Conservation (phyloP, 148 eudicot genomes). For the Heliamphora exappendiculata region DNA sequence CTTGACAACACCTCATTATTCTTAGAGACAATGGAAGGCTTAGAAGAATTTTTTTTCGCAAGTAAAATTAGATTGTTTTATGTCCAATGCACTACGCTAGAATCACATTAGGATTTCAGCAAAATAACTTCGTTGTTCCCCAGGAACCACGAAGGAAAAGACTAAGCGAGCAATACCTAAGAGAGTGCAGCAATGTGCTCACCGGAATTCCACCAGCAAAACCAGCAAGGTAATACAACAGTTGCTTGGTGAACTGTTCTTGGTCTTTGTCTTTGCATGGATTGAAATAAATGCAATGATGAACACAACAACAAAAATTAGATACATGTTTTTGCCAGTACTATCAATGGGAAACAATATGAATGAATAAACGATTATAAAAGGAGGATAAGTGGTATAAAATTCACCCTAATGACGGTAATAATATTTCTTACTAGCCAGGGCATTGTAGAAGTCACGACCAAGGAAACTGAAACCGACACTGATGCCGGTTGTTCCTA, state of each 20-base stretch:
- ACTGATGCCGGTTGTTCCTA: conserved; percentile 89
- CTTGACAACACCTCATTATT: not conserved
- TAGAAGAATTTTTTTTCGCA: not conserved
- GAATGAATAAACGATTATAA: not conserved
- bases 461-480: conserved; percentile 93
- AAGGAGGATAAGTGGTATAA: not conserved
- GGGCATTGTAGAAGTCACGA: conserved; percentile 94
- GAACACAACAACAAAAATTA: conserved; percentile 1
- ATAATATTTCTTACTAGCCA: conserved; percentile 52
- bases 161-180: conserved; percentile 62
- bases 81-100: not conserved
- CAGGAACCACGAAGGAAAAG: conserved; percentile 14
- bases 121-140: not conserved
- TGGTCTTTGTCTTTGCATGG: conserved; percentile 71
- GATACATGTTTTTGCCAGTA: not conserved
- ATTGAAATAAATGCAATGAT: not conserved
- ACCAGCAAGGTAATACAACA: conserved; percentile 78
- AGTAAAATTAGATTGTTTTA: not conserved
- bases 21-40: not conserved
- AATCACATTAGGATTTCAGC: not conserved
- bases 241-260: conserved; percentile 85
- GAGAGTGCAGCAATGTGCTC: conserved; percentile 80
- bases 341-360: not conserved
- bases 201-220: conserved; percentile 99
- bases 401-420: not conserved